Evolutionary conservation across 1,284 basidiomycete genomes (phyloP).

Genomic region (Trichosporon asahii): DNA sequence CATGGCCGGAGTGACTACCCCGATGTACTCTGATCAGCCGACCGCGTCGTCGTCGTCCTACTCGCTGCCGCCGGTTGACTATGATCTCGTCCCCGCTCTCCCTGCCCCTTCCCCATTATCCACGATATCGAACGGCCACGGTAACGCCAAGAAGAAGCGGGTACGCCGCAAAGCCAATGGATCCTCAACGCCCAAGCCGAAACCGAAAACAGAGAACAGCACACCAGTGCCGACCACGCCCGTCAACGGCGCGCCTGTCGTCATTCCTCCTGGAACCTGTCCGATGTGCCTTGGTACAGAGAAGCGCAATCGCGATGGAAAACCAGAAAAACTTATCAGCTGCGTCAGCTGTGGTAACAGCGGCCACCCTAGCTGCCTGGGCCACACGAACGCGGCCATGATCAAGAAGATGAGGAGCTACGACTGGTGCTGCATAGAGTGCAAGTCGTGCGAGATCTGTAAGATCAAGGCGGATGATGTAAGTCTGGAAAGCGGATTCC

Average conservation of each 20-base stretch:
- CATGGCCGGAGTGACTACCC: slow-evolving; percentile 4
- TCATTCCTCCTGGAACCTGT: background rate
- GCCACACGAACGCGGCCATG: slow-evolving; percentile 18
- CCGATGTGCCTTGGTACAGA: slow-evolving; percentile 1
- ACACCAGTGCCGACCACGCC: background rate
- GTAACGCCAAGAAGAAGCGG: background rate
- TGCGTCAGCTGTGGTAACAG: slow-evolving; percentile 43
- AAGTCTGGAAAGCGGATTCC: slow-evolving; percentile 48
- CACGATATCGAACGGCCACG: slow-evolving; percentile 10
- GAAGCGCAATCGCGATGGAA: slow-evolving; percentile 27
- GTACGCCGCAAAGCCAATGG: background rate
- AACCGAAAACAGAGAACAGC: slow-evolving; percentile 1
- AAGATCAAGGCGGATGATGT: slow-evolving; percentile 82
- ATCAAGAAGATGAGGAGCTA: slow-evolving; percentile 58
- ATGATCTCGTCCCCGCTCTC: slow-evolving; percentile 11
- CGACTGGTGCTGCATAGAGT: slow-evolving; percentile 85
- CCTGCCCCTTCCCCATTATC: slow-evolving; percentile 15
- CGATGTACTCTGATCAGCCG: slow-evolving; percentile 2
- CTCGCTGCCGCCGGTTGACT: slow-evolving; percentile 17
- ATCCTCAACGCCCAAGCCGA: background rate
- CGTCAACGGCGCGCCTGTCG: background rate
- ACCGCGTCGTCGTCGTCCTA: slow-evolving; percentile 19
- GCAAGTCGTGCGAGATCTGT: slow-evolving; percentile 91
- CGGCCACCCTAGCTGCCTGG: slow-evolving; percentile 70
- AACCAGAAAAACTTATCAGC: slow-evolving; percentile 41